Conservation (phyloP, 2,329 filamentous ascomycete genomes). For the Penicillium fuscoglaucum region DNA sequence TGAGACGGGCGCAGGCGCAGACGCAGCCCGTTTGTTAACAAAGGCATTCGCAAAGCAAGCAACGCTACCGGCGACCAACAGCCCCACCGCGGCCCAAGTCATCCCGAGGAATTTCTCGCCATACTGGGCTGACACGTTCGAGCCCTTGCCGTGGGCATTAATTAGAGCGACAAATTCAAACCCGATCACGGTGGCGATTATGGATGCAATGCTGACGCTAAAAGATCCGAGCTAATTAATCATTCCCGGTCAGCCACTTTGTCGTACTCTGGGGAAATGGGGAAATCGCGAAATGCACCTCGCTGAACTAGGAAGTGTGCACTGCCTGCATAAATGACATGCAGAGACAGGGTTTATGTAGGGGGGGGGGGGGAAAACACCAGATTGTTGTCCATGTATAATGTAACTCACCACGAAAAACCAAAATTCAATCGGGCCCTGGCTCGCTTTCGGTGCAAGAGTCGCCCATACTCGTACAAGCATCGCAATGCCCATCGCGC, state of each 20-base stretch:
- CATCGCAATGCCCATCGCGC: slow-evolving; percentile 53
- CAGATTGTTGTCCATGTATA: background rate
- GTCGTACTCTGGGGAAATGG: background rate
- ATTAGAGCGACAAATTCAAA: slow-evolving; percentile 55
- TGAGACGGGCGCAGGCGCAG: slow-evolving; percentile 5
- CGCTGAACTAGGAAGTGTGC: background rate
- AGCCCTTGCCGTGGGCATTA: slow-evolving; percentile 53
- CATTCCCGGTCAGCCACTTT: background rate
- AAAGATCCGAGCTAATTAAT: slow-evolving; percentile 51
- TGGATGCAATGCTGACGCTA: slow-evolving; percentile 69
- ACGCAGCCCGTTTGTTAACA: slow-evolving; percentile 11
- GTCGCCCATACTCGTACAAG: slow-evolving; percentile 49
- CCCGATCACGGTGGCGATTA: slow-evolving; percentile 66
- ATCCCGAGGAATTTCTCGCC: slow-evolving; percentile 59
- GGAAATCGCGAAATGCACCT: background rate
- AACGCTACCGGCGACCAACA: slow-evolving; percentile 34
- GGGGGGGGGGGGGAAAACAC: background rate
- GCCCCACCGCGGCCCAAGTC: slow-evolving; percentile 58
- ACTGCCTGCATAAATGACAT: background rate
- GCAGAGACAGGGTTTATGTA: slow-evolving; percentile 1
- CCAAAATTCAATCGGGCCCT: slow-evolving; percentile 53
- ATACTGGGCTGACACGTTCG: slow-evolving; percentile 52
- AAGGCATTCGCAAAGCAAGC: slow-evolving; percentile 33
- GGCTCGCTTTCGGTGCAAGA: slow-evolving; percentile 47
- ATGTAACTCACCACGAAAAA: slow-evolving; percentile 44